A percentile compares a stretch with the other conserved stretches of the same genome.
Conservation (phyloP, 805 yeast genomes). For the Crinitomyces ghanaensis region DNA sequence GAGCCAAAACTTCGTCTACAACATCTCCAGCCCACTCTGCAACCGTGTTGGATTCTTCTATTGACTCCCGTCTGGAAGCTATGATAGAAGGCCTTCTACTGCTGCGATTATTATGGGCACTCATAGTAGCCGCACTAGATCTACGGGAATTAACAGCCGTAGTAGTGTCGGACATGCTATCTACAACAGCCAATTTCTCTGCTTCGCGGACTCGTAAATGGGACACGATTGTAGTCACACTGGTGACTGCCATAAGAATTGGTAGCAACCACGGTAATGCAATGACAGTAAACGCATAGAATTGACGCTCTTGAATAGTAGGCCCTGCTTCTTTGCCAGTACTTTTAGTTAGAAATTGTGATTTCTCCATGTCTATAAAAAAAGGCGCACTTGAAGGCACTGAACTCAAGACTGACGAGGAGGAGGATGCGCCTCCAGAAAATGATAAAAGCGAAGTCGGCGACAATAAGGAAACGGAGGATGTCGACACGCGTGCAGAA, state of each 20-base stretch:
- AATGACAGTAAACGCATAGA: conserved; percentile 8
- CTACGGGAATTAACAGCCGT: too few species aligned
- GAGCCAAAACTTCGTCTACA: conserved; percentile 12
- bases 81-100: too few species aligned
- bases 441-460: too few species aligned
- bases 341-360: conserved; percentile 8
- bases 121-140: too few species aligned
- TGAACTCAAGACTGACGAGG: too few species aligned
- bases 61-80: too few species aligned
- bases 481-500: too few species aligned
- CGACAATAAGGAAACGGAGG: too few species aligned
- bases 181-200: background rate
- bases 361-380: conserved; percentile 18
- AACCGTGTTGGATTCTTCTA: conserved; percentile 7
- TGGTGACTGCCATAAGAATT: conserved; percentile 10
- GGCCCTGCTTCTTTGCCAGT: conserved; percentile 2
- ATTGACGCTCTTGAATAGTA: conserved; percentile 10
- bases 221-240: conserved; percentile 14
- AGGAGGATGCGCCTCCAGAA: too few species aligned
- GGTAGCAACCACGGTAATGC: conserved; percentile 14
- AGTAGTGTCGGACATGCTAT: background rate
- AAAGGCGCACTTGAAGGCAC: too few species aligned
- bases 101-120: too few species aligned
- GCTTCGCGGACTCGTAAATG: conserved; percentile 11
- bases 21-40: conserved; percentile 13